Conservation (phyloP, 73 alveolate species). For the Symbiodinium pilosum region DNA sequence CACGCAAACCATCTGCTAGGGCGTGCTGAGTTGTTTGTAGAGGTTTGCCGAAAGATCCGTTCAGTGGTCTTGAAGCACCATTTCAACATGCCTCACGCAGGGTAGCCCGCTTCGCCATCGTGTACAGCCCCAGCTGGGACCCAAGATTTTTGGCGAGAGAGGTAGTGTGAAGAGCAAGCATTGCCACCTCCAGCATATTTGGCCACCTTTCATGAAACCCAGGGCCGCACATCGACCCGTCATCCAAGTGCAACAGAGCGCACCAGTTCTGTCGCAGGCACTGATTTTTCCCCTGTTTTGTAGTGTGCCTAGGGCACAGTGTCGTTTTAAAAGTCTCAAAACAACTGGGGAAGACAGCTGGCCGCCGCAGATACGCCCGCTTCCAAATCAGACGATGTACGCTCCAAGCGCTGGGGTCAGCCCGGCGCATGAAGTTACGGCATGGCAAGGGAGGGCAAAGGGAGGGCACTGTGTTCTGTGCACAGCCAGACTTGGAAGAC, state of each 20-base stretch:
- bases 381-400: neutral
- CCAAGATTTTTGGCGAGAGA: neutral
- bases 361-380: neutral
- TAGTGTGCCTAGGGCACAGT: neutral
- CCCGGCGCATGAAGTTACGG: too few species aligned
- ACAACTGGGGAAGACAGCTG: neutral
- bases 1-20: neutral
- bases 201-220: neutral
- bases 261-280: neutral
- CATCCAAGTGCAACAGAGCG: neutral
- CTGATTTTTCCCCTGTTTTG: neutral
- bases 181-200: neutral
- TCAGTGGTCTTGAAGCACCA: too few species aligned
- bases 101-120: neutral
- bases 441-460: too few species aligned
- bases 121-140: neutral
- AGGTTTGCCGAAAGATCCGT: neutral
- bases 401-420: neutral
- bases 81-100: neutral
- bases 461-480: too few species aligned
- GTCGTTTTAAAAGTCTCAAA: too few species aligned
- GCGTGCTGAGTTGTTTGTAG: neutral
- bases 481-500: too few species aligned
- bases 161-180: neutral
- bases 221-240: neutral